Evolutionary conservation across 179 eudicot species (phyloP).

Genomic region (Monotropa hypopitys): DNA sequence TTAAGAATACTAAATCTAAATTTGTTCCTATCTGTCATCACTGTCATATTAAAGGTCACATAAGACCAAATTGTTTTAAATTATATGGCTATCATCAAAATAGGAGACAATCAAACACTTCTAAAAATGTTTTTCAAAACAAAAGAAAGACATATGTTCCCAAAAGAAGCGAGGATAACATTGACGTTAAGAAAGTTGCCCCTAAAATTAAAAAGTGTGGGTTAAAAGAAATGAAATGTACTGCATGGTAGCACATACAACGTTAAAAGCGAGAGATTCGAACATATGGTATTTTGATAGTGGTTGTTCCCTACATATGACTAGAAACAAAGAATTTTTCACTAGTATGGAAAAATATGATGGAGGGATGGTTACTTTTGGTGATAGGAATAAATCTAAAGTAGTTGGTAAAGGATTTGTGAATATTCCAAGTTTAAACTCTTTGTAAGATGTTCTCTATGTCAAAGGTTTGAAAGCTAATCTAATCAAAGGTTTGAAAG

Average conservation of each 20-base stretch:
- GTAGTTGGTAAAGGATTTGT: neutral
- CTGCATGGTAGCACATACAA: neutral
- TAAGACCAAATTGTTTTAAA: neutral
- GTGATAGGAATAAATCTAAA: neutral
- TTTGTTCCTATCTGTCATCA: neutral
- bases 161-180: neutral
- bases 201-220: neutral
- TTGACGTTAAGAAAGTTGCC: neutral
- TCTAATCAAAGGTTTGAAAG: neutral
- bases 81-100: neutral
- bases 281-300: neutral
- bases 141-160: too few relatives aligned
- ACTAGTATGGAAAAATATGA: neutral
- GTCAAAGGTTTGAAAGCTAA: neutral
- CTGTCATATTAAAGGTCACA: neutral
- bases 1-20: too few relatives aligned
- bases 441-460: neutral
- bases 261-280: neutral
- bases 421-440: neutral
- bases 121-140: neutral
- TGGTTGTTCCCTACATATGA: neutral
- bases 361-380: neutral
- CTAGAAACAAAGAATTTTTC: neutral
- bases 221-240: neutral
- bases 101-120: neutral